Base-by-base conservation (phyloP, 78 protist genomes). In the Pelomyxa schiedti region DNA sequence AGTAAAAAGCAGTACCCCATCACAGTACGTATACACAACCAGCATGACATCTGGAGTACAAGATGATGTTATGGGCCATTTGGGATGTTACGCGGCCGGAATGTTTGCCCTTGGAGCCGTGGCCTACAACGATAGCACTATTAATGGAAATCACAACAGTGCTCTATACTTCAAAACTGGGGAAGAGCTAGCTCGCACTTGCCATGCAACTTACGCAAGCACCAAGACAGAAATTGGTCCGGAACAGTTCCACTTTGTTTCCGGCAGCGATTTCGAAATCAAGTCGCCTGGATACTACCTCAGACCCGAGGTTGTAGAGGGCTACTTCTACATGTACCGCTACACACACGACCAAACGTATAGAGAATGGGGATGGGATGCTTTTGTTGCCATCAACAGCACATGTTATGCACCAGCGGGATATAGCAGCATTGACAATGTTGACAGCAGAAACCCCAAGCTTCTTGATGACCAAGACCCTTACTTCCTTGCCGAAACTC, bases 41-140 rank as follows among this genome's bases (percentile, higher is more conserved):
- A 87, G 80, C 29, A 38, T 24, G 8, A 35, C 53, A 0, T 16
- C 41, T 28, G 47, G 81, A 9, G 30, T 9, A 24, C 38, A 22
- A 24, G 6, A 43, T 36, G 70, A 41, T 32, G 82, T 76, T 26
- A 80, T 90, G 92, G 97, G 92, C 65, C 92, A 91, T 39, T 53
- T 94, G 6, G 94, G 92, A 3, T 94, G 97, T 78, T 91, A 92
- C 53, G 80, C 84, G 4, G 93, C 88, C 38, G 97, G 95, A 38
- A 92, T 94, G 95, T 77, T 92, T 24, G 91, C 85, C 5, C 82
- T 91, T 8, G 93, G 86, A 9, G 89, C 82, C 3, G 66, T 37
- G 69, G 40, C 29, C 38, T 2, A 40, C 5, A 65, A 64, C 8
- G 42, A 2, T 24, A n/a, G n/a, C n/a, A n/a, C n/a, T n/a, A 16